Evolutionary conservation across 495 filamentous ascomycete genomes (phyloP).

Genomic region (Penicillium mononematosum): DNA sequence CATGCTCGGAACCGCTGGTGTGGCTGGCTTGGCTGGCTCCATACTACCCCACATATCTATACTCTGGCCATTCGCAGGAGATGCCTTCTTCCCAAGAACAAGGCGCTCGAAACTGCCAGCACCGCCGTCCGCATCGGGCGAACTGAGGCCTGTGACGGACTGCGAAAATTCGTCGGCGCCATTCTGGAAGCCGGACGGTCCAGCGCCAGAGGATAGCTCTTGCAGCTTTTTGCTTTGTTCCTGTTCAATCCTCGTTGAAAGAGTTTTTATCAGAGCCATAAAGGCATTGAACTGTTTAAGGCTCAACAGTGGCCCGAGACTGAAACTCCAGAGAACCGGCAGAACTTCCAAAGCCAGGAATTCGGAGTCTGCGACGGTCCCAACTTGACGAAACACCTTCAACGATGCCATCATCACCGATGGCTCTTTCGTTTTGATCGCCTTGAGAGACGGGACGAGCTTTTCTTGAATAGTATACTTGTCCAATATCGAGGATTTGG

Average conservation of each 20-base stretch:
- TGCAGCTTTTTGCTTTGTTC: slow-evolving; percentile 86
- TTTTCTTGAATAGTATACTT: slow-evolving; percentile 98
- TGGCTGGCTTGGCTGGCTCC: slow-evolving; percentile 34
- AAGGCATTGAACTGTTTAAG: slow-evolving; percentile 83
- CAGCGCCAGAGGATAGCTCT: slow-evolving; percentile 64
- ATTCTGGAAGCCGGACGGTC: slow-evolving; percentile 41
- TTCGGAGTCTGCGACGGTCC: slow-evolving; percentile 79
- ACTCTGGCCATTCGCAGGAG: slow-evolving; percentile 32
- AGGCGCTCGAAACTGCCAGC: slow-evolving; percentile 80
- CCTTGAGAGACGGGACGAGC: slow-evolving; percentile 83
- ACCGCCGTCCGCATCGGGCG: slow-evolving; percentile 34
- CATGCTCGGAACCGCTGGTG: slow-evolving; percentile 25
- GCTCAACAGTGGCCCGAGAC: slow-evolving; percentile 82
- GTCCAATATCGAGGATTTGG: slow-evolving; percentile 75
- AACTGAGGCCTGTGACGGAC: slow-evolving; percentile 21
- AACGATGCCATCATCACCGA: slow-evolving; percentile 96
- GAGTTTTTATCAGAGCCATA: slow-evolving; percentile 78
- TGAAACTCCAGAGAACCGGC: slow-evolving; percentile 88
- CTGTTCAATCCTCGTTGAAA: slow-evolving; percentile 78
- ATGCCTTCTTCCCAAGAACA: slow-evolving; percentile 63
- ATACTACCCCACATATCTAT: slow-evolving; percentile 37
- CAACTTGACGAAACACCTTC: slow-evolving; percentile 77
- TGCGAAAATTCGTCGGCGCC: slow-evolving; percentile 30
- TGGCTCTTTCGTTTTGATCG: slow-evolving; percentile 95
- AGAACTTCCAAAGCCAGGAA: slow-evolving; percentile 90